Percentiles rank a stretch among this genome's conserved stretches.
These are phyloP conservation scores for Agaricus blazei DNA, from an alignment of 768 basidiomycete species.

Conservation along the genomic window DNA sequence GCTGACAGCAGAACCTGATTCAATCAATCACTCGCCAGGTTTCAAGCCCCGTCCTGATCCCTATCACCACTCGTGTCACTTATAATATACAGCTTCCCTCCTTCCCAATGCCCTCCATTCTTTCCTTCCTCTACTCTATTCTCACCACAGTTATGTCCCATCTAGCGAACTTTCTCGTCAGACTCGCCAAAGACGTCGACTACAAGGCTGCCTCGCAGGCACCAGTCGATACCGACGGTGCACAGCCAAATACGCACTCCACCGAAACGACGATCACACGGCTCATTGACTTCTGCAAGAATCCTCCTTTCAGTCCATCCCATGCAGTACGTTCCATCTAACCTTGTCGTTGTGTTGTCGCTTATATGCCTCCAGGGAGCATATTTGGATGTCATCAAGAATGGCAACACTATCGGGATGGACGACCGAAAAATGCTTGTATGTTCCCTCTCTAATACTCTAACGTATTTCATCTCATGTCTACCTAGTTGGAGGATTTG, in stretches of 20 bases:
- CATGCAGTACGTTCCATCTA: slow-evolving; percentile 24
- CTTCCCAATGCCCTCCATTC: slow-evolving; percentile 2
- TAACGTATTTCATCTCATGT: slow-evolving; percentile 4
- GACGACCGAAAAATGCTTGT: slow-evolving; percentile 63
- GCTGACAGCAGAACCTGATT: slow-evolving; percentile 4
- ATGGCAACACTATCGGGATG: slow-evolving; percentile 33
- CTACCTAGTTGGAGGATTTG: slow-evolving; percentile 55
- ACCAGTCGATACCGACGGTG: slow-evolving; percentile 32
- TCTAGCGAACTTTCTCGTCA: slow-evolving; percentile 13
- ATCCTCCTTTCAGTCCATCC: slow-evolving; percentile 19
- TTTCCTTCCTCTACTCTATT: slow-evolving; percentile 9
- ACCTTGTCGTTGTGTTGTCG: neutral
- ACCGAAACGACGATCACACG: slow-evolving; percentile 22
- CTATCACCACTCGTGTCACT: slow-evolving; percentile 1
- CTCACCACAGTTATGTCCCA: slow-evolving; percentile 16
- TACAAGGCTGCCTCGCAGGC: slow-evolving; percentile 16
- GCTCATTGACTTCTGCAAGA: slow-evolving; percentile 23
- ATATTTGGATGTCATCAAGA: slow-evolving; percentile 40
- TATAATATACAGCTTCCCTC: slow-evolving; percentile 4
- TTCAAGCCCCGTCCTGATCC: neutral
- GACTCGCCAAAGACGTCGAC: slow-evolving; percentile 21
- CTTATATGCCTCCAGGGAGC: slow-evolving; percentile 32
- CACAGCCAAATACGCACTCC: slow-evolving; percentile 15
- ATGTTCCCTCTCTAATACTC: slow-evolving; percentile 17
- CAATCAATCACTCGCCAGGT: neutral